Base-by-base conservation (phyloP, 2,329 filamentous ascomycete species). In the Akanthomyces lecanii region DNA sequence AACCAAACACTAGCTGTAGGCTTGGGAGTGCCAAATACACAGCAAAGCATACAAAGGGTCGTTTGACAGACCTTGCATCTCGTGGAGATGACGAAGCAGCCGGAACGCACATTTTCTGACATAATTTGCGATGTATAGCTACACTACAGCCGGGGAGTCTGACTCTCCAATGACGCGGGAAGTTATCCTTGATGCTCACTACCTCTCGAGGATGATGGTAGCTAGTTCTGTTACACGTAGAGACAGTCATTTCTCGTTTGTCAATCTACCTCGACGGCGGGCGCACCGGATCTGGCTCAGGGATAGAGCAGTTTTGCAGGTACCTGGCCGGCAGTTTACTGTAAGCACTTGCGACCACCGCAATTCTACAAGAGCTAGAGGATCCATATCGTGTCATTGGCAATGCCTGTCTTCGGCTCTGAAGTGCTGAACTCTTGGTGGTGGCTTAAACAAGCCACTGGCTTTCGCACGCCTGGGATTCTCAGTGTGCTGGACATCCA, bases 381-480 rank as follows among this genome's bases (percentile, higher is more conserved):
- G 5, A 4, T 16, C 18, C 21, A 28, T 33, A 25, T 25, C 25
- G 48, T 44, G 8, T 16, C 7, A 45, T 25, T 25, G 52, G 12
- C 8, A 25, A 61, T 53, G 57, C 36, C 11, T 45, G 52, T 61
- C 25, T 52, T 61, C 48, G 58, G 48, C 58, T 53, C 40, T 45
- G 33, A 40, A 33, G 25, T 12, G 30, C 28, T 38, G 33, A 28
- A 47, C 36, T 28, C 12, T 12, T 21, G 48, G 58, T 45, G 30
- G 58, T 61, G 58, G 58, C 58, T 44, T 61, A 14, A 21, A 50
- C 47, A 45, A 61, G 58, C 58, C 58, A 38, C 58, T 30, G 58
- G 33, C 45, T 25, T 12, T 44, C 38, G 5, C 58, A 25, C 2
- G 12, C n/a, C 4, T 53, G 8, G 8, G 4, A 36, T 11, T 25